Base-by-base conservation (phyloP, 2,329 filamentous ascomycete species). In the Beauveria medogensis region DNA sequence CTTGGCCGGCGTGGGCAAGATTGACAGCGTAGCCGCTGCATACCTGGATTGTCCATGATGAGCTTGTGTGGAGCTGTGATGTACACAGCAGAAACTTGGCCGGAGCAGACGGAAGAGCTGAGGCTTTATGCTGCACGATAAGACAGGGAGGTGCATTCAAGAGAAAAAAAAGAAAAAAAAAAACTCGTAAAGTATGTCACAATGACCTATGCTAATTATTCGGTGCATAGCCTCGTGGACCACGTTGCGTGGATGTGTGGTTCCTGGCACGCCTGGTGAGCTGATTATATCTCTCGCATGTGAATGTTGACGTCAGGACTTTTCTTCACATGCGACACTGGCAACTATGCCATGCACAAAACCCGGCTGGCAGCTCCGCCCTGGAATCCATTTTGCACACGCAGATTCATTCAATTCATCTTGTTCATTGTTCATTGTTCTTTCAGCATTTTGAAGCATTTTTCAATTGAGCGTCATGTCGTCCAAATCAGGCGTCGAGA, bases 41-140 rank as follows among this genome's bases (percentile, higher is more conserved):
- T 71, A 78, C 77, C 75, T 71, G 77, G 77, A 60, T 77, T 69
- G 64, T 79, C 77, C 75, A 77, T 77, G 52, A 9, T 65, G 20
- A 18, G 40, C 37, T 48, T 53, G 37, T 50, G 57, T 26, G 40
- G 30, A 37, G 47, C 51, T 55, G 50, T 50, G 47, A 59, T 53
- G 48, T 47, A 6, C 16, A 24, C 24, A 20, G 20, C 20, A 30
- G 24, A 54, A 22, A 18, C 20, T 2, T 37, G 41, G 20, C 51
- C 51, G 37, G 51, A 16, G 40, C 40, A 30, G 41, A 55, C 26
- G 53, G 53, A 44, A 26, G 20, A 16, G 43, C 4, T 8, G 44
- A 48, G 20, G 8, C 41, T 46, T 55, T 46, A 46, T 59, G 47
- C n/a, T 9, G n/a, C 48, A n/a, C 8, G 37, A 59, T 26, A 46